Percentiles rank a stretch among this genome's conserved stretches.
phyloP scores from a whole-genome alignment of 306 rosid genomes.

The Sicyos edulis region DNA sequence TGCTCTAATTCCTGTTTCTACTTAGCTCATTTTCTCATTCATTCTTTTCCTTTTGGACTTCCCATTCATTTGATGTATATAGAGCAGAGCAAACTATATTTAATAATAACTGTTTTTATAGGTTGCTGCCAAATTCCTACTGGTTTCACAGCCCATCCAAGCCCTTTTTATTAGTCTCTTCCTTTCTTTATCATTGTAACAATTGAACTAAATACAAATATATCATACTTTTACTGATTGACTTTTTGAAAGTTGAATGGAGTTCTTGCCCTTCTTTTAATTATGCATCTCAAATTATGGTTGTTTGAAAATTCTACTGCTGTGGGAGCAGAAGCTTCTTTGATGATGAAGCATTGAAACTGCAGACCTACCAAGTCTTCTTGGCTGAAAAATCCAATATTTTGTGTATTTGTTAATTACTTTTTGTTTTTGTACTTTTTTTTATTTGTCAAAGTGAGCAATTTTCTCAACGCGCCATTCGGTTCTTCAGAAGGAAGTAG shows the following conservation, averaged over 20 bases:
- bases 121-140: constrained; percentile 5
- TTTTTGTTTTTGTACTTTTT: too few species aligned
- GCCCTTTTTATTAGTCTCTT: background rate
- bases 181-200: constrained; percentile 1
- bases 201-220: constrained; percentile 1
- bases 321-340: background rate
- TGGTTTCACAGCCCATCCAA: background rate
- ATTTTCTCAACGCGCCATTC: background rate
- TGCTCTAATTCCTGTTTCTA: constrained; percentile 18
- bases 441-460: background rate
- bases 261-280: background rate
- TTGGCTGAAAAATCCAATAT: background rate
- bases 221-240: background rate
- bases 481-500: background rate
- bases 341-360: background rate
- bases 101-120: constrained; percentile 12
- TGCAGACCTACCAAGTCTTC: background rate
- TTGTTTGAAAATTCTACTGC: too few species aligned
- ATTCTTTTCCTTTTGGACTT: constrained; percentile 14
- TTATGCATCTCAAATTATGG: background rate
- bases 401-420: background rate
- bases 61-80: constrained; percentile 20
- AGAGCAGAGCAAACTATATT: background rate
- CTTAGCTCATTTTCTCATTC: background rate
- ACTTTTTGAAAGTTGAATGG: background rate